These are phyloP conservation scores for Pseudocercospora eumusae DNA, from an alignment of 2,329 filamentous ascomycete species.

Conservation along the genomic window DNA sequence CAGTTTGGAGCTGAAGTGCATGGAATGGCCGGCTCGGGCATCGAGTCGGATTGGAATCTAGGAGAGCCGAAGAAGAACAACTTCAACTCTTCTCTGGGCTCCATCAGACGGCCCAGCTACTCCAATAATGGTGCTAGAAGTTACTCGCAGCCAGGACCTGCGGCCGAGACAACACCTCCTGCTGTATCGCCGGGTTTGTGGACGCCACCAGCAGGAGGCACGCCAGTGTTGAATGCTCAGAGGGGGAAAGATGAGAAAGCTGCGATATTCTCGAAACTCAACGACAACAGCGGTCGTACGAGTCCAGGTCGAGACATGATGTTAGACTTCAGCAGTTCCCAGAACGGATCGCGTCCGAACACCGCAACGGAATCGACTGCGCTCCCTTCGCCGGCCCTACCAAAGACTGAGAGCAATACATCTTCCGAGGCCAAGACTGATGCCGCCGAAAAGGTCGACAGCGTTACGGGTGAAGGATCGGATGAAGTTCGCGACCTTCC, in stretches of 20 bases:
- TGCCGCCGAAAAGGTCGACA: conserved; percentile 18
- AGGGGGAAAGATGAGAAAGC: conserved; percentile 28
- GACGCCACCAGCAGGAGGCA: conserved; percentile 39
- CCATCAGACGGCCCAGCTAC: conserved; percentile 27
- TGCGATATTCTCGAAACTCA: conserved; percentile 19
- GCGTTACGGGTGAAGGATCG: conserved; percentile 24
- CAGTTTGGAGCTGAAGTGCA: conserved; percentile 21
- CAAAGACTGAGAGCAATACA: not conserved
- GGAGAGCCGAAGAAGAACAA: conserved; percentile 31
- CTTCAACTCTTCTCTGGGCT: conserved; percentile 29
- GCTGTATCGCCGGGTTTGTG: conserved; percentile 40
- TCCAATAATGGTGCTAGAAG: conserved; percentile 19
- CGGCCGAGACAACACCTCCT: conserved; percentile 27
- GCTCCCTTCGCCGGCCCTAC: conserved; percentile 5
- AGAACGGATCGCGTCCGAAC: conserved; percentile 29
- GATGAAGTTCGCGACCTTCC: conserved; percentile 26
- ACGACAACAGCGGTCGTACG: conserved; percentile 16
- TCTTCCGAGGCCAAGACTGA: conserved; percentile 13
- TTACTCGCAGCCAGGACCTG: conserved; percentile 35
- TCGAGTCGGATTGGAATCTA: conserved; percentile 25
- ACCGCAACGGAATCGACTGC: conserved; percentile 6
- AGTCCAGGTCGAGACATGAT: conserved; percentile 36
- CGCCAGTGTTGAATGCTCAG: conserved; percentile 28
- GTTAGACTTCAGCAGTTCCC: conserved; percentile 39
- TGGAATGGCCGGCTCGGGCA: conserved; percentile 23